phyloP scores from a whole-genome alignment of 2,329 filamentous ascomycete genomes.

The Knufia fluminis region DNA sequence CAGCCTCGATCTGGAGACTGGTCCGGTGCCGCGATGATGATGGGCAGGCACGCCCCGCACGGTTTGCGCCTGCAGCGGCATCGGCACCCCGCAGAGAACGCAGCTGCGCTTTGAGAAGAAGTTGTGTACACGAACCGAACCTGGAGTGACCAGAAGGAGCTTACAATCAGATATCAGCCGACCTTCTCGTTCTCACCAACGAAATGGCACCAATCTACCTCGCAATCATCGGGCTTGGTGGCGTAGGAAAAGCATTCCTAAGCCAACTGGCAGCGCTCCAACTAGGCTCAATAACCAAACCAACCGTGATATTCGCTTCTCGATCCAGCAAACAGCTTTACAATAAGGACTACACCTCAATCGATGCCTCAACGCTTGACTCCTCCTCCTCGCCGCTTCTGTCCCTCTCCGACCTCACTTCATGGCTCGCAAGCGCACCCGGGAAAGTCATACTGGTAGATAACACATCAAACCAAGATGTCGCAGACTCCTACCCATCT shows the following conservation, averaged over 20 bases:
- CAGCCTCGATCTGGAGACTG: too few relatives aligned
- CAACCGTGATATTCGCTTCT: constrained; percentile 75
- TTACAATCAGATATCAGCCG: too few relatives aligned
- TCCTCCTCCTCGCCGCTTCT: constrained; percentile 57
- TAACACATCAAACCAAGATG: constrained; percentile 84
- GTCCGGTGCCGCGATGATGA: neutral
- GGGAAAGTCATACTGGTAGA: constrained; percentile 77
- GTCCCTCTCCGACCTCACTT: constrained; percentile 59
- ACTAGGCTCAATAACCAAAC: constrained; percentile 56
- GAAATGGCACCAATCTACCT: constrained; percentile 15
- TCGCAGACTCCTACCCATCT: constrained; percentile 73
- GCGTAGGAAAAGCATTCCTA: constrained; percentile 87
- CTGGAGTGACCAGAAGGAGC: too few relatives aligned
- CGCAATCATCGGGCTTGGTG: constrained; percentile 62
- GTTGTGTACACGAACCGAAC: too few relatives aligned
- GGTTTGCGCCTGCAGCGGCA: neutral
- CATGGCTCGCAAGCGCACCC: constrained; percentile 69
- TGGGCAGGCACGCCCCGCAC: neutral
- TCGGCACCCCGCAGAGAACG: neutral
- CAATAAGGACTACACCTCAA: constrained; percentile 50
- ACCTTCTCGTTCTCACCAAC: neutral
- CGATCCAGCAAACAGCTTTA: constrained; percentile 74
- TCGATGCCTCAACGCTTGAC: constrained; percentile 52
- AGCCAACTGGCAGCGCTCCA: constrained; percentile 64
- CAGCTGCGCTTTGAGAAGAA: neutral